Evolutionary conservation across 2,329 filamentous ascomycete species (phyloP).

Genomic region (Ascocoryne sarcoides): DNA sequence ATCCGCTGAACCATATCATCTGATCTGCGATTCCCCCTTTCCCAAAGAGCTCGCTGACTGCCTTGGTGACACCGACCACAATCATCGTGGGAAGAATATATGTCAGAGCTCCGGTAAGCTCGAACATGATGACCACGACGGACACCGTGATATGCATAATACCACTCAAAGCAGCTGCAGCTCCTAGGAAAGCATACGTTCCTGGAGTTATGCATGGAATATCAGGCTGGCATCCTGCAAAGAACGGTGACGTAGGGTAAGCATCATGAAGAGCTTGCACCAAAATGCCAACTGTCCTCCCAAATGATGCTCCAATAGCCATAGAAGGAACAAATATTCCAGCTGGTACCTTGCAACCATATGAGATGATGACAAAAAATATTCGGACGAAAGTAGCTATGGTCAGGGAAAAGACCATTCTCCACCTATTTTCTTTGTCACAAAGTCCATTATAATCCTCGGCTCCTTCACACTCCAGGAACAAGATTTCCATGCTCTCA

Average conservation of each 20-base stretch:
- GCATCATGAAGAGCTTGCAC: conserved; percentile 84
- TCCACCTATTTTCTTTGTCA: conserved; percentile 61
- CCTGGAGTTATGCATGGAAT: conserved; percentile 94
- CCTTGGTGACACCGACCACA: conserved; percentile 93
- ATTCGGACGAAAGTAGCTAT: conserved; percentile 74
- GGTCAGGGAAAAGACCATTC: conserved; percentile 69
- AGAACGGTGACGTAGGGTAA: conserved; percentile 75
- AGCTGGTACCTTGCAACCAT: conserved; percentile 94
- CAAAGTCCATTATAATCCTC: conserved; percentile 88
- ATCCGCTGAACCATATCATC: conserved; percentile 98
- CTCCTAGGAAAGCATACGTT: conserved; percentile 92
- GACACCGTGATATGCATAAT: conserved; percentile 98
- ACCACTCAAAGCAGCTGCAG: conserved; percentile 81
- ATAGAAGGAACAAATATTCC: conserved; percentile 98
- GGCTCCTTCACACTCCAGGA: conserved; percentile 81
- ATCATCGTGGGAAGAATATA: conserved; percentile 99
- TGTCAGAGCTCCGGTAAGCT: conserved; percentile 90
- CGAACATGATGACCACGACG: conserved; percentile 98
- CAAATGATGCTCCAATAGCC: conserved; percentile 92
- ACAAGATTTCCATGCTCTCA: conserved; percentile 97
- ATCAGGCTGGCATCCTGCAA: conserved; percentile 80
- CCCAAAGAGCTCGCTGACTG: conserved; percentile 82
- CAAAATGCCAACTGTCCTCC: conserved; percentile 85
- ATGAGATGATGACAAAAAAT: conserved; percentile 86
- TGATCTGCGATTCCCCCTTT: conserved; percentile 94